These are phyloP conservation scores for Jackrogersella multiformis DNA, from an alignment of 495 filamentous ascomycete species.

Conservation along the genomic window DNA sequence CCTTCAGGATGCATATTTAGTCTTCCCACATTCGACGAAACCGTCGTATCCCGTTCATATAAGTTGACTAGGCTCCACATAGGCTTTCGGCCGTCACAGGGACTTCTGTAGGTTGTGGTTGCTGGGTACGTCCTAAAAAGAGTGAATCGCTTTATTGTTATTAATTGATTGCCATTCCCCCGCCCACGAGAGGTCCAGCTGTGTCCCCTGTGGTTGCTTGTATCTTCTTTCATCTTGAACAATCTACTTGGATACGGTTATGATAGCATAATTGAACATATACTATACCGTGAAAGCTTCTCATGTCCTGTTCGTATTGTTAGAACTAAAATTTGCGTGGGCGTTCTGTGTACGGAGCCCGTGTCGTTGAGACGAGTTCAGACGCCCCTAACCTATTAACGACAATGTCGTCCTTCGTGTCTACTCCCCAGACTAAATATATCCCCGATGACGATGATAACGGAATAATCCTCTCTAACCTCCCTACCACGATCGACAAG, in stretches of 20 bases:
- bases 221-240: constrained; percentile 2
- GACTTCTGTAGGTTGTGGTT: constrained; percentile 33
- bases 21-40: constrained; percentile 11
- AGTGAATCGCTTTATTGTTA: constrained; percentile 13
- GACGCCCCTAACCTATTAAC: neutral
- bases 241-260: neutral
- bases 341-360: constrained; percentile 11
- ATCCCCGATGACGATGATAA: constrained; percentile 23
- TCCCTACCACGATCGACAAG: constrained; percentile 16
- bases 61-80: constrained; percentile 20
- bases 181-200: constrained; percentile 12
- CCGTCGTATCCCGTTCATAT: constrained; percentile 30
- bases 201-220: neutral
- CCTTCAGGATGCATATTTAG: constrained; percentile 19
- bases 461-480: constrained; percentile 11
- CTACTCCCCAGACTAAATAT: constrained; percentile 11
- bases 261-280: constrained; percentile 1
- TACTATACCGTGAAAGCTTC: constrained; percentile 5
- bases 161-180: constrained; percentile 25
- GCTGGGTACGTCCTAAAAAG: constrained; percentile 18
- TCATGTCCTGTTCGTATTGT: constrained; percentile 1
- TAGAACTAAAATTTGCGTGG: constrained; percentile 1
- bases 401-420: constrained; percentile 22
- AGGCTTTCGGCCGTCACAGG: constrained; percentile 23
- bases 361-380: neutral